Conservation (phyloP, 202 grass and related monocot genomes). For the Dendrocalamus latiflorus region DNA sequence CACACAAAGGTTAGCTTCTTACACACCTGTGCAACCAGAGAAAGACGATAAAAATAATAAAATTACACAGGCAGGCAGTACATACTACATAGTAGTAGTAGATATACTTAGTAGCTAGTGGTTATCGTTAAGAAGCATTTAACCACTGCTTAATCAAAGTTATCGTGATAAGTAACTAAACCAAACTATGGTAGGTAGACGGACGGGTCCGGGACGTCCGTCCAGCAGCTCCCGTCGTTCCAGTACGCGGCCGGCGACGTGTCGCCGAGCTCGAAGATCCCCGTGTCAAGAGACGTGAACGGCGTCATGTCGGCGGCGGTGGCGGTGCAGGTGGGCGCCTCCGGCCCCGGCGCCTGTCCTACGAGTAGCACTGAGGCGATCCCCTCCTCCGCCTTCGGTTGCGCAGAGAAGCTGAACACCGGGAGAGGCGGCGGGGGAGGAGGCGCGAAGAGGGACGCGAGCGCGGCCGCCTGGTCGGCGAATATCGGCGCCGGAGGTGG, state of each 20-base stretch:
- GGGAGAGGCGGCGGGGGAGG: constrained; percentile 27
- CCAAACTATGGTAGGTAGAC: constrained; percentile 47
- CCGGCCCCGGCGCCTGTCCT: neutral
- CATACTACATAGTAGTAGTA: neutral
- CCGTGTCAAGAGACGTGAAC: constrained; percentile 40
- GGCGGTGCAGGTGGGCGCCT: neutral
- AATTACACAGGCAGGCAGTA: neutral
- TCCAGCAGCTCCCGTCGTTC: constrained; percentile 42
- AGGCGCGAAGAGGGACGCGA: constrained; percentile 47
- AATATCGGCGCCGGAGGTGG: constrained; percentile 47
- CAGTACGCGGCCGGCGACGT: constrained; percentile 37
- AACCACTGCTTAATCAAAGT: constrained; percentile 31
- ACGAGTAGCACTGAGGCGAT: neutral
- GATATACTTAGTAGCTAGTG: constrained; percentile 8
- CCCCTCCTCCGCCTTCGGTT: constrained; percentile 13
- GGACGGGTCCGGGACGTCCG: constrained; percentile 36
- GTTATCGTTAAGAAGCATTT: constrained; percentile 33
- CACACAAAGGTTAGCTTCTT: constrained; percentile 38
- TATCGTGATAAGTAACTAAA: constrained; percentile 12
- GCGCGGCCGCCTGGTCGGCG: constrained; percentile 42
- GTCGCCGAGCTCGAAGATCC: constrained; percentile 53
- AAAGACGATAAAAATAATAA: neutral
- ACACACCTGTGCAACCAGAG: constrained; percentile 4
- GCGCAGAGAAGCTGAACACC: constrained; percentile 32
- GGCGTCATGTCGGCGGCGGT: constrained; percentile 18